Percentiles rank a stretch among this genome's conserved stretches.
phyloP scores from a whole-genome alignment of 768 basidiomycete genomes.

The Mrakia blollopis region DNA sequence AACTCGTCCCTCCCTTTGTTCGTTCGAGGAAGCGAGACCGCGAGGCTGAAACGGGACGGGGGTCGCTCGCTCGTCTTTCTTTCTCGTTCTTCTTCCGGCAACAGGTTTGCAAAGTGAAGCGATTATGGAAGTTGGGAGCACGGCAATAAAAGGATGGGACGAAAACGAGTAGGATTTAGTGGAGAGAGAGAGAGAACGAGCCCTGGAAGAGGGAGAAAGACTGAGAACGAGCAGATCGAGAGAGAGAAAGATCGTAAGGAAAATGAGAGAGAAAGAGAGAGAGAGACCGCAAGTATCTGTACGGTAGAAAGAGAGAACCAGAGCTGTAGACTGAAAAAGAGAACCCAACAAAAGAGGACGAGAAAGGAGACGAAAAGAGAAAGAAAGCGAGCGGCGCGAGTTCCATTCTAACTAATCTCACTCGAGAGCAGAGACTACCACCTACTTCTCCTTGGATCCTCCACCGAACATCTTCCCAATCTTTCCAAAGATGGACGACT shows the following conservation, averaged over 20 bases:
- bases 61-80: no score
- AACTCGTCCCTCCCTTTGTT: not conserved
- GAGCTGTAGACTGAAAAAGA: no score
- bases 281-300: not conserved
- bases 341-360: no score
- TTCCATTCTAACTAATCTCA: no score
- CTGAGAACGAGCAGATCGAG: not conserved
- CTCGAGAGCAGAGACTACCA: no score
- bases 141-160: not conserved
- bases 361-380: no score
- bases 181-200: not conserved
- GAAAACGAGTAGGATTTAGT: not conserved
- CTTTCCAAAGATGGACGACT: slow-evolving; percentile 14
- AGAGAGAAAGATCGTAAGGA: not conserved
- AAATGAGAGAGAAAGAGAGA: not conserved
- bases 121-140: not conserved
- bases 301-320: no score
- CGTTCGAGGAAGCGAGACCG: no score
- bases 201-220: not conserved
- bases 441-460: slow-evolving; percentile 16
- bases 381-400: no score
- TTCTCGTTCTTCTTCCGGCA: not conserved
- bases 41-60: no score
- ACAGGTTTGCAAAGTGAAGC: not conserved
- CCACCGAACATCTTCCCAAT: slow-evolving; percentile 11